Base-by-base conservation (phyloP, 116 monocot species). In the Cymodocea nodosa region DNA sequence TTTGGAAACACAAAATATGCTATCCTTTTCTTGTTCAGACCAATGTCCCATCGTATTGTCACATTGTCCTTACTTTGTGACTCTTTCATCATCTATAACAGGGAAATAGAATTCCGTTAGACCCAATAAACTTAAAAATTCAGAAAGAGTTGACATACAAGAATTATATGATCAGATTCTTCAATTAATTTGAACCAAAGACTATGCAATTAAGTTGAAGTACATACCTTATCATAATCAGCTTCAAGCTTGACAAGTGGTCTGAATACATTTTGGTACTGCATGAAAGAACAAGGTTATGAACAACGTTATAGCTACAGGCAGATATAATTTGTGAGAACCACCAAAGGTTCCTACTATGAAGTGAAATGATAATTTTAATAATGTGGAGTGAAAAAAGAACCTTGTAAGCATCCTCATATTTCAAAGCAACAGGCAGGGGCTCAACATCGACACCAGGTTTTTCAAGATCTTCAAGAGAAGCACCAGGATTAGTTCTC, bases 211-310 rank as follows among this genome's bases (percentile, higher is more conserved):
- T n/a, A n/a, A 59, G n/a, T n/a, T 44, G 35, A 4, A 34, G 1
- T 4, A 39, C 68, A 68, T 35, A 55, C 98, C 78, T 98, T 98
- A 73, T 98, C 98, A 84, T 98, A 98, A 78, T 98, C 92, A 79
- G 98, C 98, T 86, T 98, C 98, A 75, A 98, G 92, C 79, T 92
- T 98, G 59, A 98, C 85, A 1, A 98, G 89, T 67, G 98, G 98
- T 51, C 92, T 92, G 83, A 98, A 98, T 15, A 98, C 86, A 83
- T 98, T 98, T 98, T 98, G 98, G 70, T 98, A 98, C 98, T 98
- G 98, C 67, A 70, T 13, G 72, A 69, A 22, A 13, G 18, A 35
- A 62, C 57, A 68, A 17, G 24, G 25, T 48, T 20, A 10, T 19
- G 9, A 51, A 51, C 15, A 44, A 23, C 25, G 24, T 23, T 7